Evolutionary conservation across 2,329 filamentous ascomycete species (phyloP).

Genomic region (Teratosphaeria pseudoeucalypti): DNA sequence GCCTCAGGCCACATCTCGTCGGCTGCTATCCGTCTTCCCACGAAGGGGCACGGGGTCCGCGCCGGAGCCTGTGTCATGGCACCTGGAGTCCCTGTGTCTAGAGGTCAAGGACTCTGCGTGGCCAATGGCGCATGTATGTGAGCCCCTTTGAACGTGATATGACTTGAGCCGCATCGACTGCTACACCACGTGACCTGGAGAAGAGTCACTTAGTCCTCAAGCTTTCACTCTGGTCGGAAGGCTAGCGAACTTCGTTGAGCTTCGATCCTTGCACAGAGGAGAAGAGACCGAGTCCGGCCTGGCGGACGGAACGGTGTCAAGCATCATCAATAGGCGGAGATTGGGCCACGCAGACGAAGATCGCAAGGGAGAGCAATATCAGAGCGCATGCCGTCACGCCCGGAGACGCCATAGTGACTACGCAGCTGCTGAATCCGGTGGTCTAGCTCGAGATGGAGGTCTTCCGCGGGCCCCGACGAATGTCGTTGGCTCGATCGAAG

Average conservation of each 20-base stretch:
- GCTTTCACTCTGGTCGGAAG: conserved; percentile 1
- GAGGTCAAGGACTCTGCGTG: background rate
- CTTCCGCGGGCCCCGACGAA: conserved; percentile 33
- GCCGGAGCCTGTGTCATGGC: conserved; percentile 2
- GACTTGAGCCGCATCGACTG: conserved; percentile 4
- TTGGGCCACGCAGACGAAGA: conserved; percentile 33
- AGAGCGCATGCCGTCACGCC: conserved; percentile 13
- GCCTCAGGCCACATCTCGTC: conserved; percentile 1
- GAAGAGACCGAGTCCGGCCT: background rate
- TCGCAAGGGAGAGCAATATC: conserved; percentile 16
- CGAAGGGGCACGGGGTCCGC: background rate
- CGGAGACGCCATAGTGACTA: conserved; percentile 16
- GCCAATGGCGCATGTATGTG: conserved; percentile 1
- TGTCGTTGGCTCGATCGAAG: conserved; percentile 36
- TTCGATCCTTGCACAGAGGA: conserved; percentile 12
- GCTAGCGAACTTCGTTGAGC: conserved; percentile 11
- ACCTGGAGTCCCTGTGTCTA: background rate
- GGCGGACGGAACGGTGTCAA: conserved; percentile 26
- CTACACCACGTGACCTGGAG: conserved; percentile 8
- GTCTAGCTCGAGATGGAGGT: conserved; percentile 33
- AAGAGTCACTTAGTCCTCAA: conserved; percentile 9
- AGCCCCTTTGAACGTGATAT: conserved; percentile 1
- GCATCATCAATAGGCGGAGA: conserved; percentile 34
- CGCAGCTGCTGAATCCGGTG: conserved; percentile 15
- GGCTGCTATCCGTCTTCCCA: background rate